Evolutionary conservation across 2,329 filamentous ascomycete species (phyloP).

Genomic region (Colletotrichum tropicicola): DNA sequence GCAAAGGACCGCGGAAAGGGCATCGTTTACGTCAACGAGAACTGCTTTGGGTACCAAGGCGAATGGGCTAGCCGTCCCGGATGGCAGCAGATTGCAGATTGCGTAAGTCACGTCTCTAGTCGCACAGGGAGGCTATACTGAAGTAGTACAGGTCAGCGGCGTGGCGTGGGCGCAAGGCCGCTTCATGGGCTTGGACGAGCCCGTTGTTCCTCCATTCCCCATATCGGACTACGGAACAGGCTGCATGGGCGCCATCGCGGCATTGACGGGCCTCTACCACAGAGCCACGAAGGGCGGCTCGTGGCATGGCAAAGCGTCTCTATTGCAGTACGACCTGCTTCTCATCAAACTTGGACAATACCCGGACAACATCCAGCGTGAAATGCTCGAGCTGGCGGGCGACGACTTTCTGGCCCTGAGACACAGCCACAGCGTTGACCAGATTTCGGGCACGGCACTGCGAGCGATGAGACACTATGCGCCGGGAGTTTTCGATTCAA

Average conservation of each 20-base stretch:
- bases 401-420: constrained; percentile 64
- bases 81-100: constrained; percentile 79
- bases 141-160: constrained; percentile 55
- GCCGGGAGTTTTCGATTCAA: constrained; percentile 62
- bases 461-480: constrained; percentile 60
- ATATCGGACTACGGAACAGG: constrained; percentile 76
- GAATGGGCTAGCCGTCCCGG: constrained; percentile 72
- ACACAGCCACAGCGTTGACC: constrained; percentile 71
- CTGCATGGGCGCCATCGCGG: constrained; percentile 75
- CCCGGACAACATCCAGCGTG: constrained; percentile 58
- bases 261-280: constrained; percentile 69
- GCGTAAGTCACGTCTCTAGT: constrained; percentile 43
- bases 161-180: constrained; percentile 70
- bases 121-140: not conserved
- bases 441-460: constrained; percentile 68
- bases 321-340: constrained; percentile 75
- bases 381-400: constrained; percentile 58
- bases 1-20: constrained; percentile 66
- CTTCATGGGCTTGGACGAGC: constrained; percentile 69
- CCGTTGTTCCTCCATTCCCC: constrained; percentile 72
- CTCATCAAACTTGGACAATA: constrained; percentile 70
- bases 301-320: constrained; percentile 70
- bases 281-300: constrained; percentile 71
- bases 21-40: constrained; percentile 74
- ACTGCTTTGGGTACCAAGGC: constrained; percentile 71